A percentile compares a stretch with the other conserved stretches of the same genome.
Conservation (phyloP, 352 stramenopile species). For the Phytophthora sp. region DNA sequence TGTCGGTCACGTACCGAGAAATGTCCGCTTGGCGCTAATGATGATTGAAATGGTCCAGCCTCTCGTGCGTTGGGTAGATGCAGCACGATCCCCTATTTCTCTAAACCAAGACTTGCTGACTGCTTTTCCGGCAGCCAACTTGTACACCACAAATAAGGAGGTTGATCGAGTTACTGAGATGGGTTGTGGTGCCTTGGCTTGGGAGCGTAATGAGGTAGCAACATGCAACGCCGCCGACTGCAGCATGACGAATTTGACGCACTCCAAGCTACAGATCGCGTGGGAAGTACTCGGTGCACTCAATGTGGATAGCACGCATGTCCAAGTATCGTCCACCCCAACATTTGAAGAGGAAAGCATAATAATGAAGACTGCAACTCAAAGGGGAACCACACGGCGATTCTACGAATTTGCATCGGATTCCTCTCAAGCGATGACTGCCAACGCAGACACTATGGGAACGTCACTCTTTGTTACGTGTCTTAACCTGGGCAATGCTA, state of each 20-base stretch:
- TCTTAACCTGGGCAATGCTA: conserved; percentile 52
- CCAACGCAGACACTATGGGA: conserved; percentile 54
- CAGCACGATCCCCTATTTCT: conserved; percentile 10
- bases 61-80: conserved; percentile 87
- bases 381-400: conserved; percentile 61
- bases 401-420: conserved; percentile 65
- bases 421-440: conserved; percentile 27
- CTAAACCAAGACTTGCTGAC: conserved; percentile 17
- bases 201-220: conserved; percentile 44
- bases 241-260: conserved; percentile 14
- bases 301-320: conserved; percentile 72
- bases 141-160: conserved; percentile 45
- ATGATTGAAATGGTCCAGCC: conserved; percentile 96
- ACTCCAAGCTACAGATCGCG: conserved; percentile 64
- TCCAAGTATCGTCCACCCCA: conserved; percentile 62
- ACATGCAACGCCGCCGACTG: conserved; percentile 57
- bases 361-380: conserved; percentile 47
- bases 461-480: conserved; percentile 79
- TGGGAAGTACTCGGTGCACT: conserved; percentile 86
- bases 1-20: conserved; percentile 95
- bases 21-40: conserved; percentile 95
- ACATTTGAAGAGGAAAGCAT: conserved; percentile 55
- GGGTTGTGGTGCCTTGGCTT: conserved; percentile 52
- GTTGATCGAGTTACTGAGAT: conserved; percentile 52
- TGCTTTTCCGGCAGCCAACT: conserved; percentile 48